Percentiles rank a stretch among this genome's conserved stretches.
Evolutionary conservation across 176 grass and related monocot genomes (phyloP).

Genomic region (Oryza rufipogon): DNA sequence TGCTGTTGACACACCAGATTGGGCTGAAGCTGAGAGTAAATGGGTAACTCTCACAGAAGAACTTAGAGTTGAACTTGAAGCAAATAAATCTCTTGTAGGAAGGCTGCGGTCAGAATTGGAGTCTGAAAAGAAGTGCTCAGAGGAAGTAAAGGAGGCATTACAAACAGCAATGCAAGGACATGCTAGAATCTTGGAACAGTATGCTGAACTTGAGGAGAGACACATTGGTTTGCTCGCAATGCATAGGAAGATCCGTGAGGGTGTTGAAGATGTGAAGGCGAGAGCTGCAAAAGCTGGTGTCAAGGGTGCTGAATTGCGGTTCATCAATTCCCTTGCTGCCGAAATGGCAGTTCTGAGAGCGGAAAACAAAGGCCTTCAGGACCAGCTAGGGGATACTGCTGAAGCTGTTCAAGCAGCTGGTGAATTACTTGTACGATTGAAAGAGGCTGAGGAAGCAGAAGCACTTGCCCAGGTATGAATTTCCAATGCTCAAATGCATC

Average conservation of each 20-base stretch:
- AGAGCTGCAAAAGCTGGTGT: slow-evolving; percentile 81
- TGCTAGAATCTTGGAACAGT: slow-evolving; percentile 88
- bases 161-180: slow-evolving; percentile 94
- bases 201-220: slow-evolving; percentile 96
- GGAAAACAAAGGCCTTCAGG: slow-evolving; percentile 79
- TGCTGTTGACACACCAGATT: slow-evolving; percentile 43
- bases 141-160: slow-evolving; percentile 86
- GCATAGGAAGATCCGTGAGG: slow-evolving; percentile 79
- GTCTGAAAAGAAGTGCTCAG: slow-evolving; percentile 79
- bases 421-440: slow-evolving; percentile 80
- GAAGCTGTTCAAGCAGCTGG: slow-evolving; percentile 96
- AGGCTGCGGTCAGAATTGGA: slow-evolving; percentile 69
- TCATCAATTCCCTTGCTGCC: slow-evolving; percentile 79
- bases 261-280: slow-evolving; percentile 78
- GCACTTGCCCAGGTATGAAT: slow-evolving; percentile 62
- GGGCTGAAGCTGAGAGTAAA: slow-evolving; percentile 70
- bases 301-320: slow-evolving; percentile 61
- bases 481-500: neutral
- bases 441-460: slow-evolving; percentile 80
- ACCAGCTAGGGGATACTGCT: slow-evolving; percentile 79
- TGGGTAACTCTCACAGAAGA: slow-evolving; percentile 87
- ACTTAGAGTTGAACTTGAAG: slow-evolving; percentile 83
- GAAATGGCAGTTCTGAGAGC: slow-evolving; percentile 72
- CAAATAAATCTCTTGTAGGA: slow-evolving; percentile 53
- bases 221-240: slow-evolving; percentile 77